A percentile compares a stretch with the other conserved stretches of the same genome.
phyloP scores from a whole-genome alignment of 2,329 filamentous ascomycete species.

The Fusarium sp. region DNA sequence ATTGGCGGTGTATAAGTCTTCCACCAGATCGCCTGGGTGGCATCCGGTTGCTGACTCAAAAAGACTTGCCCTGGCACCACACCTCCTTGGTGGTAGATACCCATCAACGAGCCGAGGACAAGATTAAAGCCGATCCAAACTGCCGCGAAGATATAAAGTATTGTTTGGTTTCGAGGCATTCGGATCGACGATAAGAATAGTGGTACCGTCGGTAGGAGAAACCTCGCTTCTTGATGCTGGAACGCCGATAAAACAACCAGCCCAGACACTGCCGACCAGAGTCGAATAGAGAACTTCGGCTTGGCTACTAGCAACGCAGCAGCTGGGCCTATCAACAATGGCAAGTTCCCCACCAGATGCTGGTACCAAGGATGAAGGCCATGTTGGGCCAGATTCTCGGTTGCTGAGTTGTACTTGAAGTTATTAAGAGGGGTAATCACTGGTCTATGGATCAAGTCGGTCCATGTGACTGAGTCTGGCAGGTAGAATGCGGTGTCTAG shows the following conservation, averaged over 20 bases:
- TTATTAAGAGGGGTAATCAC: conserved; percentile 84
- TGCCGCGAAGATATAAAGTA: conserved; percentile 67
- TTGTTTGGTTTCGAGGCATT: conserved; percentile 67
- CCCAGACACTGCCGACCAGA: conserved; percentile 81
- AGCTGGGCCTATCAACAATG: conserved; percentile 78
- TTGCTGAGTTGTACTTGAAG: conserved; percentile 77
- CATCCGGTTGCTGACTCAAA: conserved; percentile 75
- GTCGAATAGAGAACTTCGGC: conserved; percentile 69
- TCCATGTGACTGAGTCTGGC: conserved; percentile 71
- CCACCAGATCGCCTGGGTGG: conserved; percentile 82
- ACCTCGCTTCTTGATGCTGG: conserved; percentile 84
- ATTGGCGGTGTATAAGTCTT: conserved; percentile 86
- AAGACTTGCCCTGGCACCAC: conserved; percentile 81
- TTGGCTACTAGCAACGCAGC: conserved; percentile 69
- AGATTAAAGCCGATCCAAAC: conserved; percentile 78
- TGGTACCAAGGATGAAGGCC: conserved; percentile 84
- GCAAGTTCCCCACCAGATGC: conserved; percentile 76
- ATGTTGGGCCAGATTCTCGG: conserved; percentile 78
- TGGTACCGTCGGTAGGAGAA: conserved; percentile 80
- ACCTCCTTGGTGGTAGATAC: conserved; percentile 84
- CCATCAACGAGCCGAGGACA: conserved; percentile 77
- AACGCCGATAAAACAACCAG: conserved; percentile 78
- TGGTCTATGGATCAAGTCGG: conserved; percentile 71
- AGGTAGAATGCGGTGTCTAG: conserved; percentile 90
- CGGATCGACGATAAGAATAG: conserved; percentile 80